Evolutionary conservation across 2,329 filamentous ascomycete genomes (phyloP), one percentile per base, ranked within the genome.

Genomic region (Fusarium siculi): DNA sequence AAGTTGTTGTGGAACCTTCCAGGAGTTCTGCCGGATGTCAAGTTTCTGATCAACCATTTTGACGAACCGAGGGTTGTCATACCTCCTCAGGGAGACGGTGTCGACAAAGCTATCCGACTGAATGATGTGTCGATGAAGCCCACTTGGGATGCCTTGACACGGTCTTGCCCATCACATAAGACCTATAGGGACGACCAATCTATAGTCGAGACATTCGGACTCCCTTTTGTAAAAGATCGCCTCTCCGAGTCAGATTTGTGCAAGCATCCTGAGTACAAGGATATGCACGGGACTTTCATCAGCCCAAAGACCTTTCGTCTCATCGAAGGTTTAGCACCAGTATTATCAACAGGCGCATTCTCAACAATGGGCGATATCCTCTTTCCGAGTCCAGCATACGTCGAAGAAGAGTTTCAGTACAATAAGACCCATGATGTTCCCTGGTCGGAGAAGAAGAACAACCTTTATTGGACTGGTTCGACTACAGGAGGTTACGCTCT

Each of bases 401-500:
- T 83, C n/a, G 80, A 84, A 65, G 21, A 78, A 4, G 79, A 83
- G 46, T 84, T 86, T 36, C 67, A 73, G 9, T 89, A 89, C 71
- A 76, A 83, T 5, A 74, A 79, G 0, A 36, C 66, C 0, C 52
- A 80, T 5, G 88, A 89, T 64, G 43, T 83, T 0, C 74, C 79
- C 0, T 91, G 88, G 87, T 77, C 85, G 1, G 52, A 80, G 10
- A 91, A 91, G 72, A 72, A 71, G 4, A 84, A 86, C 40, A 84
- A 83, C 5, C 74, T 90, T 0, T 90, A 90, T 76, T 91, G 89
- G 89, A 84, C 85, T 0, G 89, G 89, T 0, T 88, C 85, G 1
- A 88, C 83, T 0, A 89, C 88, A 0, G 89, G 88, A 5, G 87
- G 84, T 0, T 84, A 80, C 43, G 80, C 78, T 1, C 67, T 69